Evolutionary conservation across 2,329 filamentous ascomycete genomes (phyloP), one percentile per base, ranked within the genome.

Genomic region (Alternaria triticimaculans): DNA sequence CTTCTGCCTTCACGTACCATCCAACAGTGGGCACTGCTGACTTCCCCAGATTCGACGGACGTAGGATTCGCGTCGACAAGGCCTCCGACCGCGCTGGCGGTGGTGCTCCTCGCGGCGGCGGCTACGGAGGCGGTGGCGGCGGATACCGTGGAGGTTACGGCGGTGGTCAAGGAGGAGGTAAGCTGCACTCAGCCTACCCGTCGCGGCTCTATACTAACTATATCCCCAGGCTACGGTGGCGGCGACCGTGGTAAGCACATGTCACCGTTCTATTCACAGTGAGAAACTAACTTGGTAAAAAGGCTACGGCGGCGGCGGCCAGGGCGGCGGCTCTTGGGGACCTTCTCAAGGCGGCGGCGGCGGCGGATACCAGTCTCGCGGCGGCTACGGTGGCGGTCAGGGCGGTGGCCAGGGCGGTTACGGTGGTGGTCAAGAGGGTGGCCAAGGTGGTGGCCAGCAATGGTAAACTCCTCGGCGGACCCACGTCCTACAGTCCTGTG

Each of bases 41-140:
- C 60, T 15, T 21, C 30, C 59, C 55, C 71, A 97, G 94, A 76
- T 97, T 98, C 81, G 94, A 98, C 82, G 95, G 95, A 69, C 93
- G 95, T 74, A 89, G 88, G 70, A 97, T 99, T 80, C 94, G 95
- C 73, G 95, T 99, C 70, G 95, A 98, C 84, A 97, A 94, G 82
- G 96, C 94, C 66, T 94, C 93, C 62, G 94, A 97, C 81, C 87
- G 87, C 57, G 87, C 89, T 57, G 84, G 85, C 55, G 85, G 87
- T 57, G 84, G 86, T 37, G 79, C 80, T 55, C 75, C 77, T 23
- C 75, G 79, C 56, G 75, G 80, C 26, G 78, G 79, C 25, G 72
- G 75, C 26, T 68, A 71, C 49, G 73, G 74, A 44, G 72, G 72
- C 10, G 76, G 76, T 21, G 74, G 74, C 12, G 77, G 71, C 26